phyloP scores from a whole-genome alignment of 1,284 basidiomycete genomes.

The Boletus hoseneyae region DNA sequence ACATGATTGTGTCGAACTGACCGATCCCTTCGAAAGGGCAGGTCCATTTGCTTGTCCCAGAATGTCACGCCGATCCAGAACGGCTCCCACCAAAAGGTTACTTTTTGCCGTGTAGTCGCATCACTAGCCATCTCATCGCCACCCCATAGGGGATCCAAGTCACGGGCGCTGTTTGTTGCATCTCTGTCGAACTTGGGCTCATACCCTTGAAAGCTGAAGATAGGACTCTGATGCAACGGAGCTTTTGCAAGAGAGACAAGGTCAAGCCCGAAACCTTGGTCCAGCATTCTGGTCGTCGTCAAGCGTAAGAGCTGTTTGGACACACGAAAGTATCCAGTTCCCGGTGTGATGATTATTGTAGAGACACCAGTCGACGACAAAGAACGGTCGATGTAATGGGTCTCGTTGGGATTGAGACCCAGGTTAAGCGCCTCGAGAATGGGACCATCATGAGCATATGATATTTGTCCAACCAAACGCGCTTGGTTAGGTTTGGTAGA shows the following conservation, averaged over 20 bases:
- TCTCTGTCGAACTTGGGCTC: conserved; percentile 49
- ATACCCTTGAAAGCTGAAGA: conserved; percentile 75
- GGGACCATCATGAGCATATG: conserved; percentile 92
- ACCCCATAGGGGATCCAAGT: conserved; percentile 79
- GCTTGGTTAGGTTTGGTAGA: conserved; percentile 50
- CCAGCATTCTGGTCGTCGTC: conserved; percentile 94
- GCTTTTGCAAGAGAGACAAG: conserved; percentile 90
- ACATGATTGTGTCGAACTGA: conserved; percentile 29
- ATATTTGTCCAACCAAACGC: conserved; percentile 74
- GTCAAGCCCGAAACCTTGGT: conserved; percentile 90
- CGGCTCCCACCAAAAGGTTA: conserved; percentile 81
- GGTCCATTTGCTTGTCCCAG: conserved; percentile 83
- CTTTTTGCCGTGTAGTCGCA: conserved; percentile 40
- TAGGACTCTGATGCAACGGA: conserved; percentile 88
- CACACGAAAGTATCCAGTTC: conserved; percentile 92
- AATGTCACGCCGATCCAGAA: conserved; percentile 81
- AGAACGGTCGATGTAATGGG: conserved; percentile 95
- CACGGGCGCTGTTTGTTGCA: conserved; percentile 45
- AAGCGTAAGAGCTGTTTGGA: conserved; percentile 87
- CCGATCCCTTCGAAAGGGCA: conserved; percentile 85
- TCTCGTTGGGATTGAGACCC: conserved; percentile 90
- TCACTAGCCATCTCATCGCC: conserved; percentile 51
- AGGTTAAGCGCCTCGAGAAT: conserved; percentile 94
- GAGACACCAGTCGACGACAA: conserved; percentile 88
- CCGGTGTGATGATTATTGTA: conserved; percentile 87